Evolutionary conservation across 2,329 filamentous ascomycete genomes (phyloP), one percentile per base, ranked within the genome.

Genomic region (Pyricularia pennisetigena): DNA sequence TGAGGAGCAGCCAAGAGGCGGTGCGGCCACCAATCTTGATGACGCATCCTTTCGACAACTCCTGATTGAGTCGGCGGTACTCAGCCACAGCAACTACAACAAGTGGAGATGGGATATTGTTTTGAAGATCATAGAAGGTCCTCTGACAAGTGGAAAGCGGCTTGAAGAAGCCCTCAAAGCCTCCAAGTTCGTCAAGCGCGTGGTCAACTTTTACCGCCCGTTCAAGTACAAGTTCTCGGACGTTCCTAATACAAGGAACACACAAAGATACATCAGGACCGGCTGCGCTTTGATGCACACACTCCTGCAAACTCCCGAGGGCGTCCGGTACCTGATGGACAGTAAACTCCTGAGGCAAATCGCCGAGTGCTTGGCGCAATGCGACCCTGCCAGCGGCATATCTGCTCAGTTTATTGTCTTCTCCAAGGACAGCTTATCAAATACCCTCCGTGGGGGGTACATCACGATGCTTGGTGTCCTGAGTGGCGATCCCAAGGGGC

Each of bases 61-160:
- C 2, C 75, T 89, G 30, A 81, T 93, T 23, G 91, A 98, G 70
- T 95, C 92, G 4, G 89, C 93, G 68, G 93, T 99, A 2, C 82
- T 98, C 64, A 92, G 90, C 71, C 95, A 92, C 70, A 93, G 93
- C 70, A 97, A 97, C 73, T 97, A 91, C 74, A 83, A 88, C 57
- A 99, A 99, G 77, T 99, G 95, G 95, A 94, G 97, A 75, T 99
- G 96, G 95, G 93, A 97, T 70, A 82, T 97, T 54, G 93, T 99
- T 61, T 85, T 94, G 69, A 91, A 90, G 73, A 88, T 98, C 67
- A 94, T 99, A 49, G 94, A 98, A 75, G 96, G 95, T 0, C 95
- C 96, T 0, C 80, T 99, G 26, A 90, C 93, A 28, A 97, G 93
- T 72, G 90, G 94, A 0, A 97, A 97, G 78, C 86, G 95, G 12